These are phyloP conservation scores for Penicillium olsonii DNA, from an alignment of 2,329 filamentous ascomycete genomes.

Conservation along the genomic window DNA sequence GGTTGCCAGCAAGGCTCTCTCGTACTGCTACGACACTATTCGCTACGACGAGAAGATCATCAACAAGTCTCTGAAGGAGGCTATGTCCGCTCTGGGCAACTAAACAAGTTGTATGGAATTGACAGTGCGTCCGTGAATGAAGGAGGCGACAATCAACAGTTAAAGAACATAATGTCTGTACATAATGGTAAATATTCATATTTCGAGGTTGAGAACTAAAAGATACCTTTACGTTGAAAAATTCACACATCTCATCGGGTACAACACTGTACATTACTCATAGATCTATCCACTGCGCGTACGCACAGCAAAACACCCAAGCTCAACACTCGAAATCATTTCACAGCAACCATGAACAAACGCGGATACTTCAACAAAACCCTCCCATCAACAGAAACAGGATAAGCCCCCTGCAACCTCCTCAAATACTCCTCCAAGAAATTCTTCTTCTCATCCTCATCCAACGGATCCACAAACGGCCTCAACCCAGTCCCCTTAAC, in stretches of 20 bases:
- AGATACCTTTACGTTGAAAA: too few relatives aligned
- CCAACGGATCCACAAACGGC: constrained; percentile 56
- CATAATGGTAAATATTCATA: too few relatives aligned
- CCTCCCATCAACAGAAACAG: constrained; percentile 50
- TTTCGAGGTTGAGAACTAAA: too few relatives aligned
- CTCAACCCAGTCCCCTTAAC: constrained; percentile 59
- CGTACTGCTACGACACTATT: constrained; percentile 10
- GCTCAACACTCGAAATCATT: neutral
- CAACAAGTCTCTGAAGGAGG: constrained; percentile 7
- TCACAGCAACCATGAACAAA: constrained; percentile 56
- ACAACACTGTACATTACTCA: too few relatives aligned
- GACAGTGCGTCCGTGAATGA: too few relatives aligned
- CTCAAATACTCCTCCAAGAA: constrained; percentile 53
- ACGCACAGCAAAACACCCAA: too few relatives aligned
- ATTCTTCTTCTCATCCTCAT: constrained; percentile 39
- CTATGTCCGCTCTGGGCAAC: neutral
- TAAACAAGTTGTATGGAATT: too few relatives aligned
- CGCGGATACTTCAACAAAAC: constrained; percentile 59
- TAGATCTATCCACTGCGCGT: too few relatives aligned
- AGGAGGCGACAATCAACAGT: too few relatives aligned
- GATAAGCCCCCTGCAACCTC: constrained; percentile 49
- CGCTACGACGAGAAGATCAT: constrained; percentile 9
- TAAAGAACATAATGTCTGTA: too few relatives aligned
- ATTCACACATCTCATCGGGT: too few relatives aligned
- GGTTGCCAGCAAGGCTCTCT: constrained; percentile 6